Percentiles rank a stretch among this genome's conserved stretches.
These are phyloP conservation scores for Chaetomium strumarium DNA, from an alignment of 2,329 filamentous ascomycete species.

Conservation along the genomic window DNA sequence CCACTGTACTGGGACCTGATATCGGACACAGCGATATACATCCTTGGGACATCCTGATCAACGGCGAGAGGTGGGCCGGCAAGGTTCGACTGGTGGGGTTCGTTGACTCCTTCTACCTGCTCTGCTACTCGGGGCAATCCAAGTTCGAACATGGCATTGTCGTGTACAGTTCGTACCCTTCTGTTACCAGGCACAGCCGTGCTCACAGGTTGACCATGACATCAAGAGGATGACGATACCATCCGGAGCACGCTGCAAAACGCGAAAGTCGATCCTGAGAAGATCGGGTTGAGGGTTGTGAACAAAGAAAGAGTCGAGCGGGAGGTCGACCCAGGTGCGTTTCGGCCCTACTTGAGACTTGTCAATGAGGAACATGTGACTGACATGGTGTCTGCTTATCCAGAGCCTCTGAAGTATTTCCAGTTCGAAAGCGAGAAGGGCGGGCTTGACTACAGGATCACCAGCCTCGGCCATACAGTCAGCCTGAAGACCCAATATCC, in stretches of 20 bases:
- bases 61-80: slow-evolving; percentile 29
- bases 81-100: slow-evolving; percentile 32
- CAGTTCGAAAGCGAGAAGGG: slow-evolving; percentile 21
- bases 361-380: background rate
- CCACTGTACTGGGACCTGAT: background rate
- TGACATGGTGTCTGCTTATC: background rate
- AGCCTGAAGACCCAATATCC: slow-evolving; percentile 27
- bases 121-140: slow-evolving; percentile 29
- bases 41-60: slow-evolving; percentile 31
- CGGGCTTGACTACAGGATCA: slow-evolving; percentile 27
- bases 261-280: slow-evolving; percentile 16
- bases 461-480: slow-evolving; percentile 26
- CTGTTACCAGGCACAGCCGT: background rate
- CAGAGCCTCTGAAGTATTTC: slow-evolving; percentile 25
- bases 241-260: slow-evolving; percentile 15
- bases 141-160: slow-evolving; percentile 29
- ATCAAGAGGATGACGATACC: slow-evolving; percentile 26
- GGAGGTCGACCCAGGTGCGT: slow-evolving; percentile 4
- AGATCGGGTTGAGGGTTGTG: slow-evolving; percentile 18
- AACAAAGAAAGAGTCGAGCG: slow-evolving; percentile 21
- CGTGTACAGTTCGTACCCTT: slow-evolving; percentile 11
- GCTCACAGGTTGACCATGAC: background rate
- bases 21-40: slow-evolving; percentile 27
- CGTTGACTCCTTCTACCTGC: slow-evolving; percentile 31
- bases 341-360: background rate